These are phyloP conservation scores for Leccinum incarnatum DNA, from an alignment of 768 basidiomycete genomes.

Conservation along the genomic window DNA sequence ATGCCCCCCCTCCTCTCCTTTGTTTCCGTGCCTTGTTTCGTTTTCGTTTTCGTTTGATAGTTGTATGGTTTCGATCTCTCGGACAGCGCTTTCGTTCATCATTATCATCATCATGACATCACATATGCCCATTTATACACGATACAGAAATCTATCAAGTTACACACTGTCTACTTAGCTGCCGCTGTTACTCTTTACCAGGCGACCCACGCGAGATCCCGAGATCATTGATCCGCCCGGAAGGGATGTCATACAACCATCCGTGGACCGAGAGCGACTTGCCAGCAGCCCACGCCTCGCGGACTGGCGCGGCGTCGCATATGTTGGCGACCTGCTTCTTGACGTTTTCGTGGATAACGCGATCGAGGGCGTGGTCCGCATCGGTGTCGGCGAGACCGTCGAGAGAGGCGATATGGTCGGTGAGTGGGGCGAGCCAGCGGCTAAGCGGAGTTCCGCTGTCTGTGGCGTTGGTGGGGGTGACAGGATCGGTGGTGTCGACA, in stretches of 20 bases:
- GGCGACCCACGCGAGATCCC: constrained; percentile 36
- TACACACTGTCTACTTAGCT: neutral
- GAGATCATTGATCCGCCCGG: constrained; percentile 60
- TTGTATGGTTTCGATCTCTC: constrained; percentile 6
- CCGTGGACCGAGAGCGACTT: constrained; percentile 61
- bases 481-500: no score
- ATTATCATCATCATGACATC: neutral
- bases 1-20: neutral
- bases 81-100: constrained; percentile 12
- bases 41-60: constrained; percentile 3
- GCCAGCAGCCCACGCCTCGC: constrained; percentile 40
- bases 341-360: constrained; percentile 60
- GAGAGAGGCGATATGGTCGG: constrained; percentile 43
- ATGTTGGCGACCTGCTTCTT: constrained; percentile 53
- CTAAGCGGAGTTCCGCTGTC: constrained; percentile 44
- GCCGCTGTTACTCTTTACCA: no score
- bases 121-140: neutral
- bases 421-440: constrained; percentile 73
- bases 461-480: neutral
- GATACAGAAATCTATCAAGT: neutral
- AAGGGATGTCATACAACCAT: constrained; percentile 68
- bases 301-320: constrained; percentile 43
- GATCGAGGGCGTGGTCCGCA: constrained; percentile 38
- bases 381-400: constrained; percentile 37
- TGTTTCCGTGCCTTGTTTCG: neutral